Evolutionary conservation across 352 stramenopile genomes (phyloP), one percentile per base, ranked within the genome.

Genomic region (Phytopythium delawarense): DNA sequence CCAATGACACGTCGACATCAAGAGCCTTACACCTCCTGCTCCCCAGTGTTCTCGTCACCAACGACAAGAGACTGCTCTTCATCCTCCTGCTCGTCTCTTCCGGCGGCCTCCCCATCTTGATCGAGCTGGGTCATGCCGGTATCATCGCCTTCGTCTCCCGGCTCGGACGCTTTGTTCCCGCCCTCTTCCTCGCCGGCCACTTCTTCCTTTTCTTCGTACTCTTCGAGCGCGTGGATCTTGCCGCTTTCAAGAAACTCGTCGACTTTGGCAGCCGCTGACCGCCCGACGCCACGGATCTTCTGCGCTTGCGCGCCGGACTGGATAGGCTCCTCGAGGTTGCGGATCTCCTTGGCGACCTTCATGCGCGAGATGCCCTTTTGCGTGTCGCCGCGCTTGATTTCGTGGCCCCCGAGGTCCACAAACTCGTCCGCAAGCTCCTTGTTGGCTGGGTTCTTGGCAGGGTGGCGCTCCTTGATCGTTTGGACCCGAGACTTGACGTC

Each of bases 321-420:
- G 54, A 83, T 66, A 4, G 66, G 57, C 30, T 70, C 52, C 2
- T 64, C 40, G 1, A 61, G 55, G 23, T 70, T 65, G 15, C 74
- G 74, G 21, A 82, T 70, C 40, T 78, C 57, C 44, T 82, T 82
- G 18, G 74, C 74, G 0, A 74, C 71, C 3, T 64, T 67, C 71
- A 82, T 79, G 25, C 74, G 62, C 2, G 71, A 80, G 25, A 80
- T 70, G 0, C 72, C 72, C 37, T 76, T 74, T 40, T 80, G 74
- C 28, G 35, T 76, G 23, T 76, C 54, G 7, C 75, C 70, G 18
- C 65, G 69, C 25, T 57, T 63, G 7, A 83, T 48, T 16, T 83
- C 75, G 28, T 59, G 63, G 2, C 57, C 70, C 0, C 72, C 75
- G 0, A 83, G 61, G 13, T 78, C 70, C n/a, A 83, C 72, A 56